Conservation (phyloP, 2,329 filamentous ascomycete species). For the Capronia coronata region DNA sequence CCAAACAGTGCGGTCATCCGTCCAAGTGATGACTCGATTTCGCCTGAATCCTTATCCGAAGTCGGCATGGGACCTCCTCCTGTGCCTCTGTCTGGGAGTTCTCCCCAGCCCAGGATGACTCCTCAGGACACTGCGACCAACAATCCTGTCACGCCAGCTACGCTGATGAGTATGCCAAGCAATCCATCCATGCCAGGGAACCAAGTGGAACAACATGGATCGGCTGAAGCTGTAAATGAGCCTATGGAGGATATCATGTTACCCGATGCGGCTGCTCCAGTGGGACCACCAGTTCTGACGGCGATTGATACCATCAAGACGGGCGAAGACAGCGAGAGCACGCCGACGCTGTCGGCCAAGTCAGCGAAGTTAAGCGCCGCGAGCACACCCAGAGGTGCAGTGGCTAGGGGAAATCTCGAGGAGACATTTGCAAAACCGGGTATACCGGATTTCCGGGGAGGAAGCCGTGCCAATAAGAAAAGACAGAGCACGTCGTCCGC, state of each 20-base stretch:
- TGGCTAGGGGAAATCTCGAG: conserved; percentile 33
- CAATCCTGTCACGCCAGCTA: conserved; percentile 75
- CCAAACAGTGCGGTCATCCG: conserved; percentile 23
- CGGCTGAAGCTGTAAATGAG: conserved; percentile 42
- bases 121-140: conserved; percentile 30
- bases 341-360: conserved; percentile 57
- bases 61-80: conserved; percentile 47
- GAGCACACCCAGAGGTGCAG: conserved; percentile 33
- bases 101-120: conserved; percentile 32
- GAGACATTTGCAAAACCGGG: conserved; percentile 34
- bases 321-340: conserved; percentile 44
- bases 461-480: conserved; percentile 57
- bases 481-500: conserved; percentile 63
- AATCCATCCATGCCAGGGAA: conserved; percentile 35
- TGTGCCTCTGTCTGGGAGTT: conserved; percentile 36
- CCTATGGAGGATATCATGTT: conserved; percentile 62
- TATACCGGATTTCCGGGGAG: conserved; percentile 27
- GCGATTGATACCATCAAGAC: conserved; percentile 44
- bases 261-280: conserved; percentile 61
- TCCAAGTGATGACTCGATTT: conserved; percentile 43
- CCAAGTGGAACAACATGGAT: conserved; percentile 34
- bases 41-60: conserved; percentile 46
- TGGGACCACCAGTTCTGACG: conserved; percentile 44
- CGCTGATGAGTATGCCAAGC: conserved; percentile 68
- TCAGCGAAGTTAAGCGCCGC: conserved; percentile 57